A percentile compares a stretch with the other conserved stretches of the same genome.
Conservation (phyloP, 805 yeast species). For the Lipomyces chichibuensis region DNA sequence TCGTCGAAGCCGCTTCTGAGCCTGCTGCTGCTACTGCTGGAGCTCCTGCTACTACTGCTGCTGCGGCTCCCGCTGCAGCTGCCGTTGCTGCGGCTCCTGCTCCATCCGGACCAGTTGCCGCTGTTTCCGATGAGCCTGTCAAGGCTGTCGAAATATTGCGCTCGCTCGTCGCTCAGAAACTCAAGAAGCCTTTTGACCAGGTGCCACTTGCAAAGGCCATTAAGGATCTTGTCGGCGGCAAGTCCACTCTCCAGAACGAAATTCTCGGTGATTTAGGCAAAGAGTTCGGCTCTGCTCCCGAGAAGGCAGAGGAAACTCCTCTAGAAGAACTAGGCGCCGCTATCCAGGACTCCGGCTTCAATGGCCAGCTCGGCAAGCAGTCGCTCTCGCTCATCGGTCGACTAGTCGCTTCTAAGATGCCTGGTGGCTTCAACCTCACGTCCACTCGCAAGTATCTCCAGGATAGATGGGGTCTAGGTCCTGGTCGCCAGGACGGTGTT, state of each 20-base stretch:
- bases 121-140: conserved; percentile 87
- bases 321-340: conserved; percentile 92
- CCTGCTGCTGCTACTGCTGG: conserved; percentile 54
- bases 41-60: conserved; percentile 57
- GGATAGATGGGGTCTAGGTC: conserved; percentile 86
- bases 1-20: conserved; percentile 42
- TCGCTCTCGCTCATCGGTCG: conserved; percentile 86
- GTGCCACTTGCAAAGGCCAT: conserved; percentile 89
- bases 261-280: conserved; percentile 98
- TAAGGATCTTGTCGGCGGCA: conserved; percentile 97
- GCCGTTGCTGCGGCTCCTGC: conserved; percentile 66
- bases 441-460: conserved; percentile 90
- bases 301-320: conserved; percentile 98
- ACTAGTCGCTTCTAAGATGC: conserved; percentile 95
- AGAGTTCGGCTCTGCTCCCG: conserved; percentile 97
- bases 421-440: conserved; percentile 97
- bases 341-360: conserved; percentile 81
- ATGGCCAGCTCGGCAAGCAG: conserved; percentile 91
- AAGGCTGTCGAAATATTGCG: conserved; percentile 81
- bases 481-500: conserved; percentile 93
- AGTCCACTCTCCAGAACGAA: conserved; percentile 98
- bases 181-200: conserved; percentile 86
- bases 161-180: conserved; percentile 90
- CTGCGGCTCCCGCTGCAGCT: conserved; percentile 59
- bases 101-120: conserved; percentile 77